Evolutionary conservation across 164 flowering plant genomes (phyloP), one percentile per base, ranked within the genome.

Genomic region (Litsea cubeba): DNA sequence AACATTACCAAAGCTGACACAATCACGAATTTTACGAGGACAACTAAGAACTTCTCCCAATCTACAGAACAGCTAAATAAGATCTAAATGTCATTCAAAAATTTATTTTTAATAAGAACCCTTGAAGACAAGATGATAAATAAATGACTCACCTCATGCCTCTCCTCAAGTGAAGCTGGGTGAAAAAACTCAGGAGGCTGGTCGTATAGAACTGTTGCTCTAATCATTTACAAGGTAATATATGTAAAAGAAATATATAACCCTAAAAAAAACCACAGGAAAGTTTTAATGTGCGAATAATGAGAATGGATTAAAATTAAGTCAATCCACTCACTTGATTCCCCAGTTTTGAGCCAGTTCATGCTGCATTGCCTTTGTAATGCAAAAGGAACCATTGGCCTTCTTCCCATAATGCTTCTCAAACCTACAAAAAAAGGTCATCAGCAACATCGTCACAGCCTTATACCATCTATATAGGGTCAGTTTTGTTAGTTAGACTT

Each of bases 271-370:
- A 68, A 23, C 23, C 49, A 22, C 18, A n/a, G 23, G 30, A 18
- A 1, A 5, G 18, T 57, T 22, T 62, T 35, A 22, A 74, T 24
- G 22, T 18, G 28, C 60, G 72, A 54, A 76, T 74, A 18, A 49
- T n/a, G 57, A n/a, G 0, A 63, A 65, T 24, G 12, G 15, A 26
- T 26, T 23, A 77, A 30, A 3, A 62, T 75, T 76, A 62, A 77
- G 76, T 71, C 60, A 65, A 74, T 26, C 51, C 35, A 64, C 89
- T 86, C 82, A 95, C 99, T 81, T 86, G 75, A 93, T 91, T 79
- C 89, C 96, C 99, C 99, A 95, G 72, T 91, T 93, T 75, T 91
- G 92, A 74, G 89, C 91, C 84, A 95, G 80, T 79, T 95, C 99
- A 82, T 90, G 97, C 71, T 93, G 98, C 99, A 93, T 95, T 78